phyloP scores from a whole-genome alignment of 495 filamentous ascomycete genomes.

The Glarea lozoyensis region DNA sequence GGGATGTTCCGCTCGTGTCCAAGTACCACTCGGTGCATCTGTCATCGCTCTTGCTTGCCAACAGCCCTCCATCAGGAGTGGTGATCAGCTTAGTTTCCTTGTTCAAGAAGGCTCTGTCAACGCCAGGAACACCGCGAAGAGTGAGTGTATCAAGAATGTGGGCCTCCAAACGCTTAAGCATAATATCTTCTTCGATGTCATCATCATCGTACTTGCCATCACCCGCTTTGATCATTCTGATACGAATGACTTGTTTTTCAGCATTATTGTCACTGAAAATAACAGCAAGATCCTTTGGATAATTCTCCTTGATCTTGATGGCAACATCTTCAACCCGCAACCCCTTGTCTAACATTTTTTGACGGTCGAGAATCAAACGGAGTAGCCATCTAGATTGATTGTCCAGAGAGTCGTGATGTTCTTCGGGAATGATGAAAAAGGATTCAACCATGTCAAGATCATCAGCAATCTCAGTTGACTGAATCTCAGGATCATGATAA shows the following conservation, averaged over 20 bases:
- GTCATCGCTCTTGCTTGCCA: slow-evolving; percentile 57
- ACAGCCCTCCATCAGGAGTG: slow-evolving; percentile 57
- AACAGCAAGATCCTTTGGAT: slow-evolving; percentile 78
- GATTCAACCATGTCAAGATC: slow-evolving; percentile 94
- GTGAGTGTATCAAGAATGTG: slow-evolving; percentile 86
- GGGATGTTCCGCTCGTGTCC: slow-evolving; percentile 81
- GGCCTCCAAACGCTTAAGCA: slow-evolving; percentile 79
- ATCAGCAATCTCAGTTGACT: slow-evolving; percentile 71
- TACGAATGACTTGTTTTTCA: slow-evolving; percentile 87
- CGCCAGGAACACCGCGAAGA: slow-evolving; percentile 79
- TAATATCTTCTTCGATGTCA: slow-evolving; percentile 78
- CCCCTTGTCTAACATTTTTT: slow-evolving; percentile 90
- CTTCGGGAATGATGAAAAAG: slow-evolving; percentile 92
- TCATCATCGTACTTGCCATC: slow-evolving; percentile 69
- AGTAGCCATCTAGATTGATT: slow-evolving; percentile 90
- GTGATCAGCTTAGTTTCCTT: slow-evolving; percentile 57
- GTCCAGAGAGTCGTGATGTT: slow-evolving; percentile 57
- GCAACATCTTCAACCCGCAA: slow-evolving; percentile 89
- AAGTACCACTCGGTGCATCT: slow-evolving; percentile 87
- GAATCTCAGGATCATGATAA: slow-evolving; percentile 92
- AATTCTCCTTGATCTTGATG: slow-evolving; percentile 76
- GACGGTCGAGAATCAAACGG: slow-evolving; percentile 85
- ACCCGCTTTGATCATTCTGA: slow-evolving; percentile 65
- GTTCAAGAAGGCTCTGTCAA: slow-evolving; percentile 88
- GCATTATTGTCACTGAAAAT: slow-evolving; percentile 98